A percentile compares a stretch with the other conserved stretches of the same genome.
Evolutionary conservation across 2,329 filamentous ascomycete species (phyloP).

Genomic region (Dothideomycetes sp.): DNA sequence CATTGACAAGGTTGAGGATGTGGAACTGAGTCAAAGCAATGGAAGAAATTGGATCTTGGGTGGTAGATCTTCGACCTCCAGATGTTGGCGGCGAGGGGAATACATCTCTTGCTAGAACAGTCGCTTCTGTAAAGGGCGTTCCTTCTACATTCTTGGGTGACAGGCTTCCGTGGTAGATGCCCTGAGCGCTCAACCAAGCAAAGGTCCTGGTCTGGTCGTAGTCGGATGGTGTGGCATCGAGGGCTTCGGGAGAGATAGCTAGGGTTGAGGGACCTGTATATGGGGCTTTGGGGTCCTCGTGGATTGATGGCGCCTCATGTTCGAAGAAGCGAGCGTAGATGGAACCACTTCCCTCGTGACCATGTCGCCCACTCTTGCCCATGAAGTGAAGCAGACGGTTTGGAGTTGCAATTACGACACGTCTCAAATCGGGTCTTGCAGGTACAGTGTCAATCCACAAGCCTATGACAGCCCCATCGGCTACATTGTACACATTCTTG

Average conservation of each 20-base stretch:
- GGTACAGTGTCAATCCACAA: conserved; percentile 69
- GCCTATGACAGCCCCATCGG: conserved; percentile 74
- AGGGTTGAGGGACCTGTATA: conserved; percentile 52
- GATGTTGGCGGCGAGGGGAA: conserved; percentile 58
- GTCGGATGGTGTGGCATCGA: conserved; percentile 42
- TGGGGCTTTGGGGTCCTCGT: conserved; percentile 56
- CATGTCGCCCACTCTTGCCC: conserved; percentile 62
- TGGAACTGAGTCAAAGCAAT: conserved; percentile 91
- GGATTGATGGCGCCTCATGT: conserved; percentile 63
- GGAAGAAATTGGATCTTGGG: conserved; percentile 63
- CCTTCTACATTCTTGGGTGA: conserved; percentile 46
- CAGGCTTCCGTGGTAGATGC: conserved; percentile 78
- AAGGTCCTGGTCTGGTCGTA: conserved; percentile 54
- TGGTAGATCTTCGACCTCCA: conserved; percentile 51
- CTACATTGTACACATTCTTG: conserved; percentile 69
- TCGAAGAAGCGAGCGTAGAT: conserved; percentile 87
- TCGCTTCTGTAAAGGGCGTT: conserved; percentile 63
- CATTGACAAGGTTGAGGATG: conserved; percentile 71
- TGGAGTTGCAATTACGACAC: conserved; percentile 72
- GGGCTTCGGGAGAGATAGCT: conserved; percentile 63
- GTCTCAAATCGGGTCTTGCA: conserved; percentile 58
- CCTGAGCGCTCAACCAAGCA: conserved; percentile 82
- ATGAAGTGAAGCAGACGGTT: conserved; percentile 69
- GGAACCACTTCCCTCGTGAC: conserved; percentile 67
- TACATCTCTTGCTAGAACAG: conserved; percentile 62